These are phyloP conservation scores for Aphanoascus verrucosus DNA, from an alignment of 2,329 filamentous ascomycete genomes.

Conservation along the genomic window DNA sequence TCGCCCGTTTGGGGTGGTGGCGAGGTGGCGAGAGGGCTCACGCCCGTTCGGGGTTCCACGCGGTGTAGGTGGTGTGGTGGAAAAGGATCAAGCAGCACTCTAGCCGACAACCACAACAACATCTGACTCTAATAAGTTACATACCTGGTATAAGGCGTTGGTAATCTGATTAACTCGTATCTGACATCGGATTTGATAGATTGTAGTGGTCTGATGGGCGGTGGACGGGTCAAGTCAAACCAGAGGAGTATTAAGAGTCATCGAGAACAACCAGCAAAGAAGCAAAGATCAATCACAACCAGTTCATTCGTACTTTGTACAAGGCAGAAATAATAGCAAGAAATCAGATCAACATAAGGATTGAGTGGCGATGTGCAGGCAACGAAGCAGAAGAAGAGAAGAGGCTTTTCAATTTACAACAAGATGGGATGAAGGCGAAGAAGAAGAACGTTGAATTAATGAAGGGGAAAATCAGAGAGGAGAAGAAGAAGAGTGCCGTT, in stretches of 20 bases:
- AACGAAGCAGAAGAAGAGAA: neutral
- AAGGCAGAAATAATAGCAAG: neutral
- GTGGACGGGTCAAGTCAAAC: neutral
- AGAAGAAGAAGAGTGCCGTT: neutral
- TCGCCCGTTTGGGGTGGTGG: neutral
- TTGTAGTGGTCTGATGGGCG: neutral
- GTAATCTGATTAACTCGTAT: too few species aligned
- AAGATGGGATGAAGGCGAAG: neutral
- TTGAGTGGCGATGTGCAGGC: constrained; percentile 1
- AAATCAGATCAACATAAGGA: neutral
- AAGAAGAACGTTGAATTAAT: neutral
- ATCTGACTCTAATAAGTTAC: neutral
- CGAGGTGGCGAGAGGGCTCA: neutral
- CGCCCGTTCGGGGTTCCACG: neutral
- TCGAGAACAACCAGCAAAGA: constrained; percentile 9
- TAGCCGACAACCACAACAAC: neutral
- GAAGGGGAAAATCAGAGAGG: neutral
- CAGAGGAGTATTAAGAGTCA: neutral
- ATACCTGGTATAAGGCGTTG: neutral
- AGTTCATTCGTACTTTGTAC: neutral
- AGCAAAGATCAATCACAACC: constrained; percentile 5
- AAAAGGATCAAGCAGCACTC: neutral
- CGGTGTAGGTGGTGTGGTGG: neutral
- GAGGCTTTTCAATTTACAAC: neutral
- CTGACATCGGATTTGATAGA: neutral